Base-by-base conservation (phyloP, 345 rosid genomes). In the Camelina laxa region DNA sequence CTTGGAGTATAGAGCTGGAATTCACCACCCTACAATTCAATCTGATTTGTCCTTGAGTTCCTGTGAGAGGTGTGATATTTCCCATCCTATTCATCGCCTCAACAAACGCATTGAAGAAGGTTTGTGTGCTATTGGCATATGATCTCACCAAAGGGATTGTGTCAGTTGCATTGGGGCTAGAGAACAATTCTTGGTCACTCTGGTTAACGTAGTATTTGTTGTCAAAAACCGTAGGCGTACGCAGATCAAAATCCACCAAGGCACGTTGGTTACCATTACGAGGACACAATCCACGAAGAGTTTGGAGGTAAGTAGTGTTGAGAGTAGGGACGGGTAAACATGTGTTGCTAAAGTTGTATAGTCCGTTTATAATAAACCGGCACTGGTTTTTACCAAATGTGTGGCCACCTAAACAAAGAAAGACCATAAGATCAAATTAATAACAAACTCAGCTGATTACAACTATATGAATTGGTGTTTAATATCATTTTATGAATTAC, bases 351-450 rank as follows among this genome's bases (percentile, higher is more conserved):
- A 89, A 89, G 78, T 89, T 71, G 87, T 81, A 84, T 42, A 89
- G 24, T 62, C 96, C 76, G 69, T 54, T 49, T 77, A 70, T 63
- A 67, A 88, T 86, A 60, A 87, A 80, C 1, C 33, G 39, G 44
- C 96, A 90, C 67, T 73, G 85, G 3, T 86, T 91, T 50, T 73
- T 63, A 12, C 96, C 96, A 66, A 90, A 81, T 56, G 93, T 82
- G 68, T 88, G 96, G 42, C 82, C 82, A 2, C 92, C 92, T 84
- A 73, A 17, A 39, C 38, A 49, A 70, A 36, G 1, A 67, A 58
- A 24, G 4, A 17, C 3, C 39, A 35, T 2, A 45, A 16, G 3
- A 64, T 57, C 12, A n/a, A 47, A 7, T 47, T 57, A 56, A 7
- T 48, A 65, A 65, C 5, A 45, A 74, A 47, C 36, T 36, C 4